Evolutionary conservation across 106 monocot genomes (phyloP).

Genomic region (Platanthera guangdongensis): DNA sequence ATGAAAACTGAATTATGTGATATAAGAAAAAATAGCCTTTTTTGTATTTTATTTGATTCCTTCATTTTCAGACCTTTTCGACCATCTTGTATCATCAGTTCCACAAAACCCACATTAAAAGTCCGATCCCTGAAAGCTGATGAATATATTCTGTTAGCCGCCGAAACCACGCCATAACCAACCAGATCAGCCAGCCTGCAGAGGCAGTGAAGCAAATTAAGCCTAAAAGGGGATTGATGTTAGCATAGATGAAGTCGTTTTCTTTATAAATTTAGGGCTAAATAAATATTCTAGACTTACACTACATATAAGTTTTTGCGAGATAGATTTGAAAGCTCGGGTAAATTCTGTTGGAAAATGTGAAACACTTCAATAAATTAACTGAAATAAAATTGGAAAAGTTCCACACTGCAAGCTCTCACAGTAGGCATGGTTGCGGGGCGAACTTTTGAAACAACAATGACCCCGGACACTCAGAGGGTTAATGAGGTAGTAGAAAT

Average conservation of each 20-base stretch:
- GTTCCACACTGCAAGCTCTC: too few species aligned
- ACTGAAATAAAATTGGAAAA: too few species aligned
- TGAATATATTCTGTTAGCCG: conserved; percentile 40
- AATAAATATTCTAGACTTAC: not conserved
- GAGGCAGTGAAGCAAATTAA: not conserved
- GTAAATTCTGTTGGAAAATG: too few species aligned
- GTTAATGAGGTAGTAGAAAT: too few species aligned
- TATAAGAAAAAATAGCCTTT: not conserved
- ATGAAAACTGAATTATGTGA: not conserved
- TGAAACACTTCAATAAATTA: too few species aligned
- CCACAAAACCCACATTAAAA: conserved; percentile 31
- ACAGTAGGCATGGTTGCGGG: too few species aligned
- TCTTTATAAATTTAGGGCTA: not conserved
- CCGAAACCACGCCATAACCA: conserved; percentile 79
- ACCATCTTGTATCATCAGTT: conserved; percentile 57
- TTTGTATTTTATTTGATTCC: not conserved
- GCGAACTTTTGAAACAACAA: too few species aligned
- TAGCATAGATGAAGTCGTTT: not conserved
- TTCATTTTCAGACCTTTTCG: conserved; percentile 35
- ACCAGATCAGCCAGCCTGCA: conserved; percentile 65
- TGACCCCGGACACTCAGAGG: too few species aligned
- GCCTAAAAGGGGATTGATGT: not conserved
- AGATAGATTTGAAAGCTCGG: not conserved
- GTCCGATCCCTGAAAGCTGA: conserved; percentile 49
- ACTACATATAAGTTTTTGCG: not conserved